phyloP scores from a whole-genome alignment of 2,329 filamentous ascomycete genomes.

The Colletotrichum australisinense region DNA sequence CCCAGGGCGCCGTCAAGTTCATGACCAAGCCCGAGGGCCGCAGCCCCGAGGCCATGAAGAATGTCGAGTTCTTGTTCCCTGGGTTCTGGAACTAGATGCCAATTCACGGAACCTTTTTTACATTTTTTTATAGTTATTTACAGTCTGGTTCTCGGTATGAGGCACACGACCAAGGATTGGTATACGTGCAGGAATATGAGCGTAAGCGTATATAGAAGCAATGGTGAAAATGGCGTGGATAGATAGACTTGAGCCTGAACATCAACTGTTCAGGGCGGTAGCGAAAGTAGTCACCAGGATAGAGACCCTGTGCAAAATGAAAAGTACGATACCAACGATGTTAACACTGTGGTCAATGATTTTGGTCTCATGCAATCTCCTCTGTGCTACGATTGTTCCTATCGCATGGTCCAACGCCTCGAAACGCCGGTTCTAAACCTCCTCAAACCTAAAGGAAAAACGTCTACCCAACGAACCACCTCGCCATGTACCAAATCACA shows the following conservation, averaged over 20 bases:
- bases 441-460: not conserved
- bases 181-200: conserved; percentile 17
- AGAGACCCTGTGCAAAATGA: not conserved
- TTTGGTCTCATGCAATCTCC: not conserved
- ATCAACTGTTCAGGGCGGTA: conserved; percentile 16
- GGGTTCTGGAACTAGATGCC: conserved; percentile 69
- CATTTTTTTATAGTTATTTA: too few species aligned
- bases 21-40: conserved; percentile 86
- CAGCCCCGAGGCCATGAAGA: conserved; percentile 79
- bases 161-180: not conserved
- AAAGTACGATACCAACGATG: not conserved
- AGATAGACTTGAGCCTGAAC: not conserved
- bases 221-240: not conserved
- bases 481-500: conserved; percentile 55
- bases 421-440: not conserved
- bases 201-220: not conserved
- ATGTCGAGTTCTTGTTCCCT: conserved; percentile 88
- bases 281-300: not conserved
- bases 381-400: not conserved
- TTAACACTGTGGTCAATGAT: not conserved
- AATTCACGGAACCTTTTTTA: too few species aligned
- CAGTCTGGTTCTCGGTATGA: not conserved
- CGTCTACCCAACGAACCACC: conserved; percentile 9
- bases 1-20: conserved; percentile 80
- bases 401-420: not conserved